A percentile compares a stretch with the other conserved stretches of the same genome.
phyloP scores from a whole-genome alignment of 1,139 yeast species.

The Geotrichum fermentans region DNA sequence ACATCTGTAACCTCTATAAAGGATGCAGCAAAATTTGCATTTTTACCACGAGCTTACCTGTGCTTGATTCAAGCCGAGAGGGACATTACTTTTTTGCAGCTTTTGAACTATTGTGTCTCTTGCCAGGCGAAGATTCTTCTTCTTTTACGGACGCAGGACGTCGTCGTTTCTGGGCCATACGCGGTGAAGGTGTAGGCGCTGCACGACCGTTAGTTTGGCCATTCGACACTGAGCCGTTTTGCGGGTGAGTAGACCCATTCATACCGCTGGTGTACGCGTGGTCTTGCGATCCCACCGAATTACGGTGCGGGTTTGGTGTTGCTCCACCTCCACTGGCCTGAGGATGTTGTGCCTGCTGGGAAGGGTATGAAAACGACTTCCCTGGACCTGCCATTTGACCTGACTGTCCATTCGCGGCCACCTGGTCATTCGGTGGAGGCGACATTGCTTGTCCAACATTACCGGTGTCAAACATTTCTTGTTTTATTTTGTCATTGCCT shows the following conservation, averaged over 20 bases:
- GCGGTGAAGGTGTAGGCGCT: not conserved
- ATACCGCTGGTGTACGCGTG: no score
- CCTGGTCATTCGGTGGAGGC: not conserved
- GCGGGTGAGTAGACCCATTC: no score
- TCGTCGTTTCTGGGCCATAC: not conserved
- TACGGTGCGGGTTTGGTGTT: no score
- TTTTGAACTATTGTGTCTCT: slow-evolving; percentile 16
- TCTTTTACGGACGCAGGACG: not conserved
- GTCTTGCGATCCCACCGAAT: no score
- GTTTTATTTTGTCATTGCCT: not conserved
- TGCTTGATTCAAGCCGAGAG: no score
- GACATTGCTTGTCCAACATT: not conserved
- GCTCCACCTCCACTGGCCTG: no score
- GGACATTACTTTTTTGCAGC: slow-evolving; percentile 16
- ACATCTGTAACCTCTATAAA: no score
- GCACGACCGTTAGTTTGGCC: not conserved
- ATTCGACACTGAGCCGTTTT: no score
- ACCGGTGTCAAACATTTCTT: not conserved
- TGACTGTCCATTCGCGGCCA: not conserved
- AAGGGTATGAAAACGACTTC: no score
- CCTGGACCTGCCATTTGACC: slow-evolving; percentile 1
- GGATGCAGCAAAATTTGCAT: no score
- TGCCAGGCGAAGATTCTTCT: slow-evolving; percentile 16
- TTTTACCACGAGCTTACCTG: no score
- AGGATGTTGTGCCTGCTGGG: no score